Percentiles rank a stretch among this genome's conserved stretches.
These are phyloP conservation scores for Talaromyces albobiverticillius DNA, from an alignment of 2,329 filamentous ascomycete genomes.

Conservation along the genomic window DNA sequence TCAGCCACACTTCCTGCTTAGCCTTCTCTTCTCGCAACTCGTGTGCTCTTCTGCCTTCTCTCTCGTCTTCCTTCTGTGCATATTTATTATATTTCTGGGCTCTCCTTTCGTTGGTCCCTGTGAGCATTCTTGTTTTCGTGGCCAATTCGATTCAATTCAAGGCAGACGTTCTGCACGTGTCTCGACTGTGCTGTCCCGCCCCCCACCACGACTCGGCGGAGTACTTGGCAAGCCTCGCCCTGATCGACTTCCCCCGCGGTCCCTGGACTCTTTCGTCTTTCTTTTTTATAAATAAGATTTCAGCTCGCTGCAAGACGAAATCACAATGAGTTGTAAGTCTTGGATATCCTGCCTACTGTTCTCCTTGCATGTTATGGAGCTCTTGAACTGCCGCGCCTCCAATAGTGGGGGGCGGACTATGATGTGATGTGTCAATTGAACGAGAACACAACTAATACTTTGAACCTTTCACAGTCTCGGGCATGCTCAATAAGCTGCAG, in stretches of 20 bases:
- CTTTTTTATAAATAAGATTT: too few relatives aligned
- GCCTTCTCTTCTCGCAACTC: background rate
- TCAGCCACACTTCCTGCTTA: constrained; percentile 14
- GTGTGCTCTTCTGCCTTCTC: background rate
- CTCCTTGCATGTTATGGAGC: too few relatives aligned
- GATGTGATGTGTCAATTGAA: background rate
- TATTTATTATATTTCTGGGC: too few relatives aligned
- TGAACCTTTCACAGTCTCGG: constrained; percentile 65
- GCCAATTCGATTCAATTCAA: background rate
- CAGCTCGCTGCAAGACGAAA: background rate
- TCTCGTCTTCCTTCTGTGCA: background rate
- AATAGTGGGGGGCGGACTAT: too few relatives aligned
- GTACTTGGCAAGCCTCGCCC: too few relatives aligned
- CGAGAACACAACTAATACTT: background rate
- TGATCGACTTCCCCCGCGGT: too few relatives aligned
- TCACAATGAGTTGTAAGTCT: constrained; percentile 15
- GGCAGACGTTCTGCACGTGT: too few relatives aligned
- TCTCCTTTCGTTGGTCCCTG: background rate
- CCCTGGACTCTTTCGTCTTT: too few relatives aligned
- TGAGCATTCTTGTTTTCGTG: background rate
- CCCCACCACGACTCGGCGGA: too few relatives aligned
- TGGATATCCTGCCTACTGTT: background rate
- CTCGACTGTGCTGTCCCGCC: too few relatives aligned
- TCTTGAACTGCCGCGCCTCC: too few relatives aligned
- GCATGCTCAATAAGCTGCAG: constrained; percentile 92